Base-by-base conservation (phyloP, 805 yeast species). In the Cyberlindnera maclurae region DNA sequence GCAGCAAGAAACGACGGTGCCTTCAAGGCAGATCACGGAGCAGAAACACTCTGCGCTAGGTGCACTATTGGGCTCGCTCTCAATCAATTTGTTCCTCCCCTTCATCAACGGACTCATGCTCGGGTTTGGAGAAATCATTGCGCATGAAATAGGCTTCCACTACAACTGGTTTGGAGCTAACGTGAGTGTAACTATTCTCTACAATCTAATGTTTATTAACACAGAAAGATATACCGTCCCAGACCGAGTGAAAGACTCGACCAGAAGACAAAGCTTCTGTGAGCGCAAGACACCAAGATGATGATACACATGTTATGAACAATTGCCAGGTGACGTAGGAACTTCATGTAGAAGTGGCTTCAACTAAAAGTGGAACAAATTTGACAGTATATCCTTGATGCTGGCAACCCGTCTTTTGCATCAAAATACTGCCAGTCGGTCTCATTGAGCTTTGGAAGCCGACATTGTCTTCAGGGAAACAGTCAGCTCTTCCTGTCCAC, bases 41-140 rank as follows among this genome's bases (percentile, higher is more conserved):
- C 18, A 24, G 5, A 31, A 33, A 8, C 16, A 22, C 8, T 29
- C 26, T 22, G 34, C 45, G 2, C 8, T 40, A 6, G 31, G 37
- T 3, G 16, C 33, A 4, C 38, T 47, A 16, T 22, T 47, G 3
- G 40, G 45, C 1, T 51, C 54, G n/a, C 63, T 82, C 16, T 71
- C 88, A 2, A 77, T 90, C 45, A 90, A 90, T 50, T 62, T 90
- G 49, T 56, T 88, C 2, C 63, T 90, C 33, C 97, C 97, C 3
- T 88, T 90, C 53, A 68, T 90, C 49, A 90, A 90, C 53, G 97
- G 97, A 8, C 67, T 90, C 62, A 89, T 89, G 96, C 71, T 90
- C 36, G 97, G 97, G 0, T 87, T 90, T 58, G 97, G 97, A 2
- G 97, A 90, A 64, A 79, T 90, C 15, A 65, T 86, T 42, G 97